Evolutionary conservation across 2,329 filamentous ascomycete species (phyloP).

Genomic region (Ceratocystis albifundus): DNA sequence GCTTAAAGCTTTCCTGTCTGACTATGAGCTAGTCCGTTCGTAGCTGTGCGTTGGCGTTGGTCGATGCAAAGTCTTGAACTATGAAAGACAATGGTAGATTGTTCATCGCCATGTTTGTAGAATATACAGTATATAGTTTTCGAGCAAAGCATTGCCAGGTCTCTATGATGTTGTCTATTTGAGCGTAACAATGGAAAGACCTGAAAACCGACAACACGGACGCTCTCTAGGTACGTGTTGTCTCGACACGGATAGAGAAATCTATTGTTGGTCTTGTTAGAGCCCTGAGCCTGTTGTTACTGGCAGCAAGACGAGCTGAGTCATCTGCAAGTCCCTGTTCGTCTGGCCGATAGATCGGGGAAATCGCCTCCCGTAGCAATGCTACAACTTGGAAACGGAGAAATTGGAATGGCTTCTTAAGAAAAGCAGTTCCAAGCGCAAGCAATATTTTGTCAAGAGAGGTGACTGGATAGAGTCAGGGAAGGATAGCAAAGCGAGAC

Average conservation of each 20-base stretch:
- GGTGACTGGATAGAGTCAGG: not conserved
- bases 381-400: not conserved
- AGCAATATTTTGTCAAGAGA: not conserved
- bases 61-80: too few species aligned
- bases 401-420: not conserved
- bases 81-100: too few species aligned
- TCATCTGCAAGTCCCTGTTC: not conserved
- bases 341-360: too few species aligned
- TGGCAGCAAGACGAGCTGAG: not conserved
- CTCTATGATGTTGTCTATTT: too few species aligned
- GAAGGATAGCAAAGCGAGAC: not conserved
- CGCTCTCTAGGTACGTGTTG: not conserved
- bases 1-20: not conserved
- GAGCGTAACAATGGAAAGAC: too few species aligned
- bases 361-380: not conserved
- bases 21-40: not conserved
- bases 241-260: not conserved
- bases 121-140: too few species aligned
- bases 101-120: too few species aligned
- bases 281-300: not conserved
- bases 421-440: constrained; percentile 1
- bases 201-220: not conserved
- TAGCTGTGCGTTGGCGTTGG: not conserved
- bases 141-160: too few species aligned
- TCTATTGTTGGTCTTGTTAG: not conserved